A percentile compares a stretch with the other conserved stretches of the same genome.
phyloP scores from a whole-genome alignment of 2,329 filamentous ascomycete species.

The Hypoxylon sp. region DNA sequence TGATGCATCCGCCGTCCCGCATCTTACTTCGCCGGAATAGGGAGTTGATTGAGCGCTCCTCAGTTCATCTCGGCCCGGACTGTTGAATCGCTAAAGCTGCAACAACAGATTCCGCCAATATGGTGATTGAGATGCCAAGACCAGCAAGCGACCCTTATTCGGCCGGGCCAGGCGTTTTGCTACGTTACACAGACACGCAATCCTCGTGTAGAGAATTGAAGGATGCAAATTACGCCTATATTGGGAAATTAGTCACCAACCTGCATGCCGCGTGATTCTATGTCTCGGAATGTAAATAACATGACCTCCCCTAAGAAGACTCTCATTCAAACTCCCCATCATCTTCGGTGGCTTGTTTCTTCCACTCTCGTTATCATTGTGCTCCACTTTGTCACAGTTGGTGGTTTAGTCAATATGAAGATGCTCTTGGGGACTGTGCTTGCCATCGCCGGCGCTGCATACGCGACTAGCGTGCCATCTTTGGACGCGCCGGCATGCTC shows the following conservation, averaged over 20 bases:
- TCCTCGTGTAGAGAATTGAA: slow-evolving; percentile 25
- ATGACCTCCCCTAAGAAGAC: slow-evolving; percentile 10
- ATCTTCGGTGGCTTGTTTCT: background rate
- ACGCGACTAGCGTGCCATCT: slow-evolving; percentile 42
- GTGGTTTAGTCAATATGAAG: slow-evolving; percentile 38
- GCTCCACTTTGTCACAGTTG: slow-evolving; percentile 27
- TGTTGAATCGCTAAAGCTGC: slow-evolving; percentile 7
- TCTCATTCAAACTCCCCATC: slow-evolving; percentile 3
- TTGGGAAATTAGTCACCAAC: slow-evolving; percentile 32
- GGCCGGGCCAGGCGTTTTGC: slow-evolving; percentile 24
- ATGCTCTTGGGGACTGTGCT: slow-evolving; percentile 39
- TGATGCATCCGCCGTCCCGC: slow-evolving; percentile 3
- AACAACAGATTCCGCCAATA: slow-evolving; percentile 19
- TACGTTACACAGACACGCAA: slow-evolving; percentile 36
- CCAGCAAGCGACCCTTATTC: slow-evolving; percentile 15
- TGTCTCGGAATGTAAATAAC: slow-evolving; percentile 26
- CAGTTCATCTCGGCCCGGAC: slow-evolving; percentile 20
- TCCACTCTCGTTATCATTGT: background rate
- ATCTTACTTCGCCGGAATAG: slow-evolving; percentile 11
- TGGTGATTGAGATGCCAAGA: slow-evolving; percentile 35
- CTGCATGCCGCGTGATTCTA: slow-evolving; percentile 11
- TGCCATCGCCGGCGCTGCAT: slow-evolving; percentile 32
- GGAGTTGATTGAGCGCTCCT: slow-evolving; percentile 9
- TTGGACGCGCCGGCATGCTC: slow-evolving; percentile 60
- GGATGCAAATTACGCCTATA: slow-evolving; percentile 36